A percentile compares a stretch with the other conserved stretches of the same genome.
These are phyloP conservation scores for Cadophora gregata DNA, from an alignment of 2,329 filamentous ascomycete genomes.

Conservation along the genomic window DNA sequence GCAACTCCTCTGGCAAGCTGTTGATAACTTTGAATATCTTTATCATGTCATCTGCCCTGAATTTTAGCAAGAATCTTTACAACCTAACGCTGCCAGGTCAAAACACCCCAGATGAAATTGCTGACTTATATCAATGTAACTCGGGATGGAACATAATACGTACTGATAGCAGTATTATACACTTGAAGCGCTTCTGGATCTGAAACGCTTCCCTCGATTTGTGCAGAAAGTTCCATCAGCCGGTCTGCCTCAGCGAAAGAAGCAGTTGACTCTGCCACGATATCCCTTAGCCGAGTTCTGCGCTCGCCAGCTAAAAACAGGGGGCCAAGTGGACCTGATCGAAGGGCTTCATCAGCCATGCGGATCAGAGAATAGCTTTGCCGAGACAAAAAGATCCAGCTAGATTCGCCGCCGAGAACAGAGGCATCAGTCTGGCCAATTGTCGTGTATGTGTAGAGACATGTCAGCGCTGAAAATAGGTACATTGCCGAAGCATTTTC, in stretches of 20 bases:
- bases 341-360: slow-evolving; percentile 36
- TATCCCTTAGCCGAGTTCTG: slow-evolving; percentile 18
- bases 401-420: slow-evolving; percentile 43
- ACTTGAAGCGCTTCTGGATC: slow-evolving; percentile 32
- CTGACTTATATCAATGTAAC: background rate
- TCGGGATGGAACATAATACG: background rate
- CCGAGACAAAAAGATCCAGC: slow-evolving; percentile 47
- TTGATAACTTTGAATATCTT: slow-evolving; percentile 23
- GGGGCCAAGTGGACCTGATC: slow-evolving; percentile 35
- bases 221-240: slow-evolving; percentile 17
- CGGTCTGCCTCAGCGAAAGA: slow-evolving; percentile 18
- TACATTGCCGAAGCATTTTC: slow-evolving; percentile 46
- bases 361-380: slow-evolving; percentile 45
- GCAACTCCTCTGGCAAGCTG: slow-evolving; percentile 1
- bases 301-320: slow-evolving; percentile 40
- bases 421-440: slow-evolving; percentile 44
- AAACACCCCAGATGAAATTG: background rate
- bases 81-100: no score
- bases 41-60: slow-evolving; percentile 10
- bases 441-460: slow-evolving; percentile 46
- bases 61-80: background rate
- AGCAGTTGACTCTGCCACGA: background rate
- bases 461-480: slow-evolving; percentile 48
- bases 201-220: slow-evolving; percentile 29
- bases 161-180: slow-evolving; percentile 34